Base-by-base conservation (phyloP, 2,329 filamentous ascomycete species). In the Colletotrichum lini region DNA sequence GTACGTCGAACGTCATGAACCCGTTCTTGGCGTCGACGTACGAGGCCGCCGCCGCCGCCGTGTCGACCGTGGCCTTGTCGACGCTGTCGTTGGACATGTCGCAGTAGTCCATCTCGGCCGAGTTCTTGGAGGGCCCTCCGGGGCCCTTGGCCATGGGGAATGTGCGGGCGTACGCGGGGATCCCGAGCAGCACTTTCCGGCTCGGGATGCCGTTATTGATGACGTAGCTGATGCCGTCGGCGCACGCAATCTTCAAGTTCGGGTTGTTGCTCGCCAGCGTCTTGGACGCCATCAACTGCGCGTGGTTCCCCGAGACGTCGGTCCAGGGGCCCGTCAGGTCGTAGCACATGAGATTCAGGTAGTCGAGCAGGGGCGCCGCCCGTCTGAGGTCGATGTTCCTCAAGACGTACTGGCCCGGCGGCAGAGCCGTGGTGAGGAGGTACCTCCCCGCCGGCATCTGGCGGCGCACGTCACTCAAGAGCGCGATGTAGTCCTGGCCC, bases 321-420 rank as follows among this genome's bases (percentile, higher is more conserved):
- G 85, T 86, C 91, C 91, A 93, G 9, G 89, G 85, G 0, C 91
- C 91, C 0, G 87, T 85, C 74, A 92, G 92, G 78, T 93, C 91
- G 77, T 93, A 93, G 15, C 87, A 85, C 91, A 93, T 93, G 54
- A 93, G 82, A 76, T 93, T 92, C 72, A 93, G 81, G 75, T 88
- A 83, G 77, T 93, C 90, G 56, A 93, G 83, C 47, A 88, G 81
- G 4, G 82, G 74, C 2, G 86, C 83, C 2, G 88, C 87, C 13
- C 84, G 81, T 3, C 75, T 74, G 4, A 92, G 81, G 73, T 91
- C 84, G 76, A 93, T 90, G 76, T 92, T 83, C 72, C 83, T 84
- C 23, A 93, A 83, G 16, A 87, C 88, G 84, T 90, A 92, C 75
- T 89, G 84, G 2, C 89, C 90, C 1, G 87, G 88, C 2, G 91